Evolutionary conservation across 2,329 filamentous ascomycete genomes (phyloP).

Genomic region (Tolypocladium paradoxum): DNA sequence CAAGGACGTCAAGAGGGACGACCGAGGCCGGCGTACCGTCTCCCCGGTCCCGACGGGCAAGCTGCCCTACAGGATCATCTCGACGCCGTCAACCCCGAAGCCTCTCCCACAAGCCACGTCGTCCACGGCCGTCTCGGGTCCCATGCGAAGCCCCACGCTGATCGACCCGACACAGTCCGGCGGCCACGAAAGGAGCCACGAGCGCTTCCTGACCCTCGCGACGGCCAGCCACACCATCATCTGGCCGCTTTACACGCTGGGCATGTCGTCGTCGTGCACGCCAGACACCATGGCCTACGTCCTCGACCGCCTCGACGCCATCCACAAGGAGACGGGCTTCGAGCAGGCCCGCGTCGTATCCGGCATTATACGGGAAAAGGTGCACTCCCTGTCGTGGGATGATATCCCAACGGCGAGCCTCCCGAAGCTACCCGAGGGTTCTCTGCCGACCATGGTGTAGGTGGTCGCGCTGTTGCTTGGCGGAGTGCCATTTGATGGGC

Average conservation of each 20-base stretch:
- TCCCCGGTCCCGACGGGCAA: constrained; percentile 18
- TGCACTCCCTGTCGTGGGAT: constrained; percentile 15
- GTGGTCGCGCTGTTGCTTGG: neutral
- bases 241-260: constrained; percentile 39
- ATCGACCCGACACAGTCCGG: constrained; percentile 27
- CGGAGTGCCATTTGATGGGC: neutral
- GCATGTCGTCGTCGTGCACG: constrained; percentile 34
- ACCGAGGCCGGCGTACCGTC: constrained; percentile 6
- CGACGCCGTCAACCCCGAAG: constrained; percentile 7
- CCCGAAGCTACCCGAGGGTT: constrained; percentile 13
- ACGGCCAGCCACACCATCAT: constrained; percentile 37
- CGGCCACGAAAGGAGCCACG: constrained; percentile 23
- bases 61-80: constrained; percentile 18
- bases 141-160: constrained; percentile 22
- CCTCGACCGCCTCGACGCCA: constrained; percentile 30
- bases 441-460: constrained; percentile 17
- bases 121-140: constrained; percentile 1
- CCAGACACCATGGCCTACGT: constrained; percentile 30
- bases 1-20: constrained; percentile 19
- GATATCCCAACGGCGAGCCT: constrained; percentile 14
- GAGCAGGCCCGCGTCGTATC: constrained; percentile 33
- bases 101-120: neutral
- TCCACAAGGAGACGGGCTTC: constrained; percentile 34
- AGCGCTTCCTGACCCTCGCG: constrained; percentile 36
- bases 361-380: constrained; percentile 27